Conservation (phyloP, 2,329 filamentous ascomycete genomes). For the Colletotrichum gigasporum region DNA sequence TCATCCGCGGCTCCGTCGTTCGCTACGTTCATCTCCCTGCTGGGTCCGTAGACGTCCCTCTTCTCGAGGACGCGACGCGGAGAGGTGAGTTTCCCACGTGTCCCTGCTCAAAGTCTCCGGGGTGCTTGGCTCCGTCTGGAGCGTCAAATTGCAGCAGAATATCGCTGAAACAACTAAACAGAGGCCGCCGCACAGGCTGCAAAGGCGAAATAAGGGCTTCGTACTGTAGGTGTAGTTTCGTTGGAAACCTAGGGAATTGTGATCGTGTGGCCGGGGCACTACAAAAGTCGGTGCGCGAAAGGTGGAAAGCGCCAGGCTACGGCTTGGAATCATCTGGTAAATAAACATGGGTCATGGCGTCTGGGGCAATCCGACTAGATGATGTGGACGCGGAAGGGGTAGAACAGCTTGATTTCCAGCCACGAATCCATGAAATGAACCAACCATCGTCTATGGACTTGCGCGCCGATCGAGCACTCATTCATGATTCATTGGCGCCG, state of each 20-base stretch:
- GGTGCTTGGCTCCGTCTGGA: background rate
- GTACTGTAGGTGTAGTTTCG: background rate
- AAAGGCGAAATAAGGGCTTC: constrained; percentile 57
- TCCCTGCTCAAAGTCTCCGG: too few species aligned
- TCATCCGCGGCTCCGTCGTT: constrained; percentile 92
- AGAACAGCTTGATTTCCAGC: constrained; percentile 1
- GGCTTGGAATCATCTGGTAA: background rate
- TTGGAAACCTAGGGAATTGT: background rate
- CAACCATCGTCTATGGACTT: background rate
- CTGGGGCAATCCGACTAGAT: background rate
- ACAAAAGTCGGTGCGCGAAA: constrained; percentile 11
- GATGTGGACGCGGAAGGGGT: background rate
- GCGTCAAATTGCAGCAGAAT: too few species aligned
- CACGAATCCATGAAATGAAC: background rate
- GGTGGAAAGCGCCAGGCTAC: background rate
- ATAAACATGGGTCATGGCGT: background rate
- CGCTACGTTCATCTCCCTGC: constrained; percentile 91
- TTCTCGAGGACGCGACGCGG: constrained; percentile 91
- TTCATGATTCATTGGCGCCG: constrained; percentile 3
- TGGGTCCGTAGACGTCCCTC: constrained; percentile 81
- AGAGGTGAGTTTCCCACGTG: constrained; percentile 73
- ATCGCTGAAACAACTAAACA: too few species aligned
- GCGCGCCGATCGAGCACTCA: background rate
- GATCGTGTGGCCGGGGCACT: constrained; percentile 17
- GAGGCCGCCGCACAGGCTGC: constrained; percentile 67